Percentiles rank a stretch among this genome's conserved stretches.
Conservation (phyloP, 768 basidiomycete genomes). For the Panaeolus cyanescens region DNA sequence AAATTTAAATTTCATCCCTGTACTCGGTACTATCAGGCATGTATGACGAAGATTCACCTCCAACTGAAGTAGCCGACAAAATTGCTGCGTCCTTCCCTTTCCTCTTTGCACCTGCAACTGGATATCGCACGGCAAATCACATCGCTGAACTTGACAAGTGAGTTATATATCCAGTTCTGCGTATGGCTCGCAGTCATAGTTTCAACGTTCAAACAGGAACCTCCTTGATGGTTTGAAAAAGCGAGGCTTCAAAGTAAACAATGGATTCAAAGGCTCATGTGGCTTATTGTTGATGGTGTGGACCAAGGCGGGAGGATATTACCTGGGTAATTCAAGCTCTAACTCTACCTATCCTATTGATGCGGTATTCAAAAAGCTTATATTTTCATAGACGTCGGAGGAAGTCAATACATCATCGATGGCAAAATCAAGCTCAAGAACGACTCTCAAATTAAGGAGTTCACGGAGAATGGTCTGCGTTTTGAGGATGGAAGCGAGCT, state of each 20-base stretch:
- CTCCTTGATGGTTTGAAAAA: conserved; percentile 55
- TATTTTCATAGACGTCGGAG: conserved; percentile 51
- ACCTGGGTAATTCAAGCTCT: conserved; percentile 51
- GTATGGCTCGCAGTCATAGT: neutral
- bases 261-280: conserved; percentile 46
- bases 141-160: conserved; percentile 62
- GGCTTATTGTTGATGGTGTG: conserved; percentile 53
- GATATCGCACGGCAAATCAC: conserved; percentile 31
- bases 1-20: neutral
- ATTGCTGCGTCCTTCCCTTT: conserved; percentile 51
- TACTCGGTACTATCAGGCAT: conserved; percentile 19
- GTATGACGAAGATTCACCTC: conserved; percentile 50
- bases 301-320: conserved; percentile 61
- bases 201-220: conserved; percentile 15
- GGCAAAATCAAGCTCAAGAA: conserved; percentile 74
- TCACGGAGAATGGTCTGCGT: conserved; percentile 42
- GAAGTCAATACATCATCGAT: conserved; percentile 61
- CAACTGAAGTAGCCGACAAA: conserved; percentile 51
- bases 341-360: neutral
- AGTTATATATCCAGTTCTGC: conserved; percentile 11
- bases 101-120: conserved; percentile 26
- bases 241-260: conserved; percentile 57
- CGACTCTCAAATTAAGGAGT: conserved; percentile 48
- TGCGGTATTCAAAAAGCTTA: neutral
- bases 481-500: conserved; percentile 52